phyloP scores from a whole-genome alignment of 768 basidiomycete species.

The Hypsizygus marmoreus region DNA sequence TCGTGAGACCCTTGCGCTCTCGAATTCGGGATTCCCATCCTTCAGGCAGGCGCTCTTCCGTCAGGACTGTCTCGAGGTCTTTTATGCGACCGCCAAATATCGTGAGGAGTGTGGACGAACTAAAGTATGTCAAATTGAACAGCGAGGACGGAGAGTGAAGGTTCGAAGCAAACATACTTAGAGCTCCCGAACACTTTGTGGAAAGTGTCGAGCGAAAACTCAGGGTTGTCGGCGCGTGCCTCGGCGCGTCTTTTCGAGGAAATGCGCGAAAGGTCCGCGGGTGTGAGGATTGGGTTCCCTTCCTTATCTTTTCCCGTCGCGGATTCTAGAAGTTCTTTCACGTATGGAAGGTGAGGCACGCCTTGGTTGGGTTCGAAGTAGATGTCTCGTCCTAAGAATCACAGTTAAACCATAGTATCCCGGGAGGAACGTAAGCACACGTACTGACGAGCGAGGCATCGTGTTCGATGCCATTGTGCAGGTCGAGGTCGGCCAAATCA shows the following conservation, averaged over 20 bases:
- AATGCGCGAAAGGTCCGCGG: conserved; percentile 57
- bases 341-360: conserved; percentile 46
- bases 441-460: conserved; percentile 63
- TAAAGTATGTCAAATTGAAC: conserved; percentile 22
- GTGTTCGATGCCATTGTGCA: conserved; percentile 79
- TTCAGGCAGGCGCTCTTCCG: conserved; percentile 69
- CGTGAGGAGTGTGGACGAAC: conserved; percentile 62
- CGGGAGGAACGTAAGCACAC: conserved; percentile 26
- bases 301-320: conserved; percentile 60
- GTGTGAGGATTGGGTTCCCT: conserved; percentile 51
- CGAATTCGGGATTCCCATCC: conserved; percentile 69
- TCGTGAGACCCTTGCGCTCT: conserved; percentile 59
- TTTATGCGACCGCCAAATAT: conserved; percentile 66
- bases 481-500: conserved; percentile 64
- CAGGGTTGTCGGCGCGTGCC: conserved; percentile 50
- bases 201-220: conserved; percentile 48
- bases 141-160: conserved; percentile 2
- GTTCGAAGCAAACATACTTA: conserved; percentile 48
- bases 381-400: conserved; percentile 53
- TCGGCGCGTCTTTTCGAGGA: conserved; percentile 64
- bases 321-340: conserved; percentile 56
- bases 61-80: conserved; percentile 56
- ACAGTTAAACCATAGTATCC: background rate
- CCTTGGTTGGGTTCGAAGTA: conserved; percentile 52
- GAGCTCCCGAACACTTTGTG: conserved; percentile 68